Evolutionary conservation across 441 rosid species (phyloP), one percentile per base, ranked within the genome.

Genomic region (Croton laevigatus): DNA sequence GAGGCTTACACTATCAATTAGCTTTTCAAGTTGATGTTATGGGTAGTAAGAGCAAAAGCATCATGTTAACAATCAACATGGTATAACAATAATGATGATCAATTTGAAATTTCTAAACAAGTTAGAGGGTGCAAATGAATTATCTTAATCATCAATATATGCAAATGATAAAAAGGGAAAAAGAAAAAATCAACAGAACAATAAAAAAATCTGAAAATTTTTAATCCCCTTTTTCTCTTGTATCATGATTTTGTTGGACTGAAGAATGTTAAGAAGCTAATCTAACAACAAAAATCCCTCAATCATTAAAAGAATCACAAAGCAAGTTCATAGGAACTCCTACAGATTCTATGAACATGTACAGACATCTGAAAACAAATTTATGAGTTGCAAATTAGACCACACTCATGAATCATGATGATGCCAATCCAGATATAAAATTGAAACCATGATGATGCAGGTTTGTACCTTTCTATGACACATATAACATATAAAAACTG

Each of bases 401-500:
- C 9, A 57, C 7, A 45, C 55, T 11, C 53, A 54, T 12, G 7
- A 65, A 36, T 12, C 55, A 55, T 12, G 14, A 16, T 7, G 7
- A 8, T 42, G 11, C 16, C 17, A 27, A 17, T 67, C 34, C 11
- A 27, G 0, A 22, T 12, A 38, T n/a, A 5, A 32, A 55, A 8
- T 34, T 11, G 8, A 70, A 38, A 36, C 20, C n/a, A 20, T 8
- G 38, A n/a, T 23, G 13, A 61, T 45, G 46, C 32, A 55, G 51
- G 16, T 59, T 46, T 75, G 17, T 85, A 93, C 98, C 98, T 85
- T 88, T 94, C 97, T 69, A 91, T 87, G 73, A 91, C 97, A 22
- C 97, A 90, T 52, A 94, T 81, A 72, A 91, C 96, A 79, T 94
- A 94, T 83, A 94, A 79, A 82, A 94, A 91, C 87, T 94, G 97